A percentile compares a stretch with the other conserved stretches of the same genome.
These are phyloP conservation scores for Podila epicladia DNA, from an alignment of 192 early-diverging fungal species.

Conservation along the genomic window DNA sequence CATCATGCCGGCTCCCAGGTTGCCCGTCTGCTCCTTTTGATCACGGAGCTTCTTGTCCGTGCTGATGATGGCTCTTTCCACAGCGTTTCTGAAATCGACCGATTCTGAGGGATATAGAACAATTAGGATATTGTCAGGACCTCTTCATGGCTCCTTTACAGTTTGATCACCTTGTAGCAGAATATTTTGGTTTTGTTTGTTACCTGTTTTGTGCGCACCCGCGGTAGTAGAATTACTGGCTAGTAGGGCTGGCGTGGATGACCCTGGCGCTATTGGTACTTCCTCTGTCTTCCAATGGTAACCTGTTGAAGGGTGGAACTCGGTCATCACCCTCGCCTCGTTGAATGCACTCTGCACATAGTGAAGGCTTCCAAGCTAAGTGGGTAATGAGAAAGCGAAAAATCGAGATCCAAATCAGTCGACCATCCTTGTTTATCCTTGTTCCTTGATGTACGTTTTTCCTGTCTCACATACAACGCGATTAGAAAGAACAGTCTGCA, in stretches of 20 bases:
- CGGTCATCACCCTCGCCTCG: constrained; percentile 59
- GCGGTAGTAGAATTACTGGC: background rate
- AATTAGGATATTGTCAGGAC: background rate
- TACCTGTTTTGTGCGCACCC: constrained; percentile 13
- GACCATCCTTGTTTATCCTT: background rate
- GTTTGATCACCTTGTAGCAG: too few species aligned
- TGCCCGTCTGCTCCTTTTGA: constrained; percentile 13
- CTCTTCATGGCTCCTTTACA: too few species aligned
- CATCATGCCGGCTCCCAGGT: background rate
- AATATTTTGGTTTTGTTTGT: background rate
- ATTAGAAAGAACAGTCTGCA: constrained; percentile 75
- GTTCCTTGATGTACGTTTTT: background rate
- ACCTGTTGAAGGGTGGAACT: constrained; percentile 67
- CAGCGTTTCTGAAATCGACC: constrained; percentile 28
- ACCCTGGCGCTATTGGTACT: background rate
- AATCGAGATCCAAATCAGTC: background rate
- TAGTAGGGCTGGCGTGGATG: constrained; percentile 2
- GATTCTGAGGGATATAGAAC: constrained; percentile 11
- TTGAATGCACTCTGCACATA: constrained; percentile 67
- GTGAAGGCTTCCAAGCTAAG: constrained; percentile 60
- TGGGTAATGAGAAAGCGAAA: background rate
- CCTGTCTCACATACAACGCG: constrained; percentile 62
- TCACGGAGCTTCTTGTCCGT: constrained; percentile 21
- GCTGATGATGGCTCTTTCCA: constrained; percentile 27
- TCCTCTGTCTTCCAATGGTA: constrained; percentile 60